These are phyloP conservation scores for Cryptococcus neoformans DNA, from an alignment of 1,284 basidiomycete species.

Conservation along the genomic window DNA sequence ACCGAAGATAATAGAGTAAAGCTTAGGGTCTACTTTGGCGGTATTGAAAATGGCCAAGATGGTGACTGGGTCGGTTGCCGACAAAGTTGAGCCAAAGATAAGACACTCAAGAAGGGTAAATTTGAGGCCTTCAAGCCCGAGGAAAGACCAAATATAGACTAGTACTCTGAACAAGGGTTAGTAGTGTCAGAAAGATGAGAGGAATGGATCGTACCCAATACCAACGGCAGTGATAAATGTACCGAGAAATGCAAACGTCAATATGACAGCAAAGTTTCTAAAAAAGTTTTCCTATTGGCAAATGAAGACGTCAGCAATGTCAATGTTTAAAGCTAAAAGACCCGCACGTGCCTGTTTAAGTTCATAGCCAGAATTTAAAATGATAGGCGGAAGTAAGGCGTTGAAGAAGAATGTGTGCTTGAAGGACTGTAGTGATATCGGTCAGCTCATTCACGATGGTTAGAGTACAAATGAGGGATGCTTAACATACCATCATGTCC, in stretches of 20 bases:
- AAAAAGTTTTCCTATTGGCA: conserved; percentile 85
- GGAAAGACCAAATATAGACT: conserved; percentile 90
- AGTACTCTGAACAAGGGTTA: conserved; percentile 58
- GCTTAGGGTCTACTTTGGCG: conserved; percentile 96
- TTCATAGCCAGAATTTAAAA: conserved; percentile 96
- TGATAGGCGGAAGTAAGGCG: conserved; percentile 93
- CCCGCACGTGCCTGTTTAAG: conserved; percentile 74
- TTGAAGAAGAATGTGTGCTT: conserved; percentile 99
- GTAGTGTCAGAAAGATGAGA: neutral
- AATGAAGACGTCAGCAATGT: conserved; percentile 3
- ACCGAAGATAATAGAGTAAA: conserved; percentile 97
- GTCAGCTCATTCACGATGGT: neutral
- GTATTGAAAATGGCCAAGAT: conserved; percentile 99
- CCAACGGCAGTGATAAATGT: conserved; percentile 97
- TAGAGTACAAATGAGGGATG: neutral
- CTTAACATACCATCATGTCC: conserved; percentile 84
- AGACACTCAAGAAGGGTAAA: conserved; percentile 86
- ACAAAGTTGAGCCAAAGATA: conserved; percentile 93
- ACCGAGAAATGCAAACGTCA: conserved; percentile 93
- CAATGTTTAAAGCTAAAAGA: neutral
- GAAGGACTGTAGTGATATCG: conserved; percentile 63
- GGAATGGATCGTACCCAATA: conserved; percentile 65
- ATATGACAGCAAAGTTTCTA: conserved; percentile 93
- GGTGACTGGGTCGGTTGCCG: conserved; percentile 97
- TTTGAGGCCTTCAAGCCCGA: conserved; percentile 78